Conservation (phyloP, 345 rosid genomes). For the Mallotus nudiflorus region DNA sequence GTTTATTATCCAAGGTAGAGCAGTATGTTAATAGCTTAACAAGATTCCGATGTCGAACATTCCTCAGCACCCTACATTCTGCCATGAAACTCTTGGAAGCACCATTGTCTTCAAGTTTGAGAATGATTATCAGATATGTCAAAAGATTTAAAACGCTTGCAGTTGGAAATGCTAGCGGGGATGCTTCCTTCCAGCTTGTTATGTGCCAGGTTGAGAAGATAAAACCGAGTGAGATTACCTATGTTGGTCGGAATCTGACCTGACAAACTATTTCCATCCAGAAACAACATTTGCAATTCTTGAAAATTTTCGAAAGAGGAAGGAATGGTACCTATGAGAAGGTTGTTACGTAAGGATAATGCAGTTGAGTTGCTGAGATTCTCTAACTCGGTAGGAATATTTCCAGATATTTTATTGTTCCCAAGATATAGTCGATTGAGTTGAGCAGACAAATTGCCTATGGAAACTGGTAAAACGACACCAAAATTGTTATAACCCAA, state of each 20-base stretch:
- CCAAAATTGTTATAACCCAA: not conserved
- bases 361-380: constrained; percentile 20
- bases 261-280: not conserved
- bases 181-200: constrained; percentile 22
- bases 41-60: too few species aligned
- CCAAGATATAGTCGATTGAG: constrained; percentile 3
- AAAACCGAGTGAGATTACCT: constrained; percentile 18
- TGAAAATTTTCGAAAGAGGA: constrained; percentile 10
- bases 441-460: constrained; percentile 22
- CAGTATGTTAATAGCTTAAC: too few species aligned
- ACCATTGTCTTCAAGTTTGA: too few species aligned
- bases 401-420: constrained; percentile 16
- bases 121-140: constrained; percentile 21
- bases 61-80: too few species aligned
- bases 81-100: too few species aligned
- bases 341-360: not conserved
- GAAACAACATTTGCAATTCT: not conserved
- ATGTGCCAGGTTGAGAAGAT: rapidly evolving
- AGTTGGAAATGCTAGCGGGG: constrained; percentile 9
- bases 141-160: not conserved
- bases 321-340: constrained; percentile 19
- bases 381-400: constrained; percentile 7
- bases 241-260: constrained; percentile 26
- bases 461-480: constrained; percentile 15
- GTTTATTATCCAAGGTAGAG: too few species aligned